Evolutionary conservation across 176 grass and related monocot genomes (phyloP), one percentile per base, ranked within the genome.

Genomic region (Oryza meyeriana): DNA sequence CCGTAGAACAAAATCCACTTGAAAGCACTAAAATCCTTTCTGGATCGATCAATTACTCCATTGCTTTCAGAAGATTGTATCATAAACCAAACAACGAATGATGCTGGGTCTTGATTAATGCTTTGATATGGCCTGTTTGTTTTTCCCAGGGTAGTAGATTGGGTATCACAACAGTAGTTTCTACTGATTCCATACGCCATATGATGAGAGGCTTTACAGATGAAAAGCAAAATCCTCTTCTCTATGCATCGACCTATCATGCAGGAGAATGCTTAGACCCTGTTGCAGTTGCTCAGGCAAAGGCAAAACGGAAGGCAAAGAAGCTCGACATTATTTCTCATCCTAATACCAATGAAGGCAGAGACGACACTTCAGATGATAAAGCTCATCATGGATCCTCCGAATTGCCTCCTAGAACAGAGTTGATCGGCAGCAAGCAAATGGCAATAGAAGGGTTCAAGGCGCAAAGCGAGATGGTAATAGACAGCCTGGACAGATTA

Each of bases 181-280:
- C 95, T 24, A 98, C 95, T 69, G 95, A 98, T 68, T 98, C 95
- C 42, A 91, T 98, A 72, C 86, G 95, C 22, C 95, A 98, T 79
- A 98, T 98, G 95, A 98, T 98, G 95, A 92, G 95, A 44, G 89
- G 95, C 67, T 98, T 93, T 81, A 84, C 83, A 39, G 88, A 94
- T 72, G 88, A 93, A 83, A 91, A 89, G 71, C 93, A 95, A 89
- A 93, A 89, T 64, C 92, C 92, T 6, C 92, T 98, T 71, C 81
- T 98, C 25, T 98, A 94, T 81, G 95, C 95, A 8, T 98, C 95
- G 81, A 98, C 95, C 50, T 98, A 98, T 84, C 92, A 98, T 82
- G 95, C 95, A 26, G 95, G 95, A 0, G 95, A 98, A 34, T 94
- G 81, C 84, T 81, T 98, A 39, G 95, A 98, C 76, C 92, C 88